Evolutionary conservation across 352 stramenopile species (phyloP).

Genomic region (Pythium utonaiense): DNA sequence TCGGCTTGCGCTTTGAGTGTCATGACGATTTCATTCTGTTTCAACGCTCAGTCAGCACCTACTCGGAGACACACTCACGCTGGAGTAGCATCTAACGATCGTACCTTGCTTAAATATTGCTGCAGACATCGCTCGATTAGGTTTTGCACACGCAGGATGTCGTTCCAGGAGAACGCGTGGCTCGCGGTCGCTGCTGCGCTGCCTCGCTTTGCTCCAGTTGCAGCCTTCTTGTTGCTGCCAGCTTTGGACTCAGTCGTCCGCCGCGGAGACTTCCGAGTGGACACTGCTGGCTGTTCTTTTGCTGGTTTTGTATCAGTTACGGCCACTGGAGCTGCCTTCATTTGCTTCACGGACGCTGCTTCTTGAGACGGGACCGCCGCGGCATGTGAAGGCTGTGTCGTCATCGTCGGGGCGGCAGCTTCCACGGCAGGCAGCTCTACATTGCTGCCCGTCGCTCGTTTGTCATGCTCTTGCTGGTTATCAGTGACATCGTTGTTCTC

Average conservation of each 20-base stretch:
- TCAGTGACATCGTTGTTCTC: background rate
- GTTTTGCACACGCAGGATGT: constrained; percentile 88
- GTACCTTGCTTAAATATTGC: constrained; percentile 88
- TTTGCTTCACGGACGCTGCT: background rate
- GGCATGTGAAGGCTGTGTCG: background rate
- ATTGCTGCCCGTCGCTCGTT: background rate
- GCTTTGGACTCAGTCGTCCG: background rate
- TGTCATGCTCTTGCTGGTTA: background rate
- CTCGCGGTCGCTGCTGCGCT: background rate
- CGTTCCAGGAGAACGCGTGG: constrained; percentile 78
- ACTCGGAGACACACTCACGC: background rate
- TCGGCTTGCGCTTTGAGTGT: constrained; percentile 67
- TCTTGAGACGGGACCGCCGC: background rate
- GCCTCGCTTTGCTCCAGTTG: constrained; percentile 16
- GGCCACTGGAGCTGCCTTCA: background rate
- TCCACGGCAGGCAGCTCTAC: no score
- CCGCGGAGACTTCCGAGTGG: constrained; percentile 10
- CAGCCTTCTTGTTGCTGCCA: constrained; percentile 18
- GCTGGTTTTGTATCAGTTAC: background rate
- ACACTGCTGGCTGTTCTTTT: background rate
- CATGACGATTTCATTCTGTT: constrained; percentile 60
- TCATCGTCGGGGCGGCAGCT: background rate
- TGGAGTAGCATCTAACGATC: background rate
- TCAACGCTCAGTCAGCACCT: background rate
- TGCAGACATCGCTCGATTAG: constrained; percentile 89